Percentiles rank a stretch among this genome's conserved stretches.
phyloP scores from a whole-genome alignment of 805 yeast genomes.

The Candida hispaniensis region DNA sequence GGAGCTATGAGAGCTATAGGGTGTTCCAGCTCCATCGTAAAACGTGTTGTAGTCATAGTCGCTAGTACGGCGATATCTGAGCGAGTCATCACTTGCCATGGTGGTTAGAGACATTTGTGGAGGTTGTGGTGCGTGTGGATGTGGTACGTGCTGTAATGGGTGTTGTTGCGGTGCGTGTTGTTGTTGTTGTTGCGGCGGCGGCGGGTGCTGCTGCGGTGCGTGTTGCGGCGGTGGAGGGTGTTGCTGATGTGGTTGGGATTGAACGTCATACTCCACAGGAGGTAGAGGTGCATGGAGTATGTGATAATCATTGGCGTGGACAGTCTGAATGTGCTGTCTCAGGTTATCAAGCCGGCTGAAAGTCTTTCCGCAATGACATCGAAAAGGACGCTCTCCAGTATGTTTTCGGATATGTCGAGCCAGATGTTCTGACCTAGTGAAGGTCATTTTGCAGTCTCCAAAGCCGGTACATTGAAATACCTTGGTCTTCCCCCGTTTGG shows the following conservation, averaged over 20 bases:
- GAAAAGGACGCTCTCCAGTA: slow-evolving; percentile 89
- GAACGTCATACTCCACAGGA: slow-evolving; percentile 15
- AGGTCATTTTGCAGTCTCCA: slow-evolving; percentile 78
- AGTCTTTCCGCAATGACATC: slow-evolving; percentile 66
- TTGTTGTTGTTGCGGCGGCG: slow-evolving; percentile 13
- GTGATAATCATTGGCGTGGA: slow-evolving; percentile 45
- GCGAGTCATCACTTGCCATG: slow-evolving; percentile 15
- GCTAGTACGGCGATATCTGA: too few relatives aligned
- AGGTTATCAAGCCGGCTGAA: slow-evolving; percentile 80
- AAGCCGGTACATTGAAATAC: slow-evolving; percentile 79
- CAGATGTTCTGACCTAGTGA: slow-evolving; percentile 82
- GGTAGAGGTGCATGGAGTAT: slow-evolving; percentile 22
- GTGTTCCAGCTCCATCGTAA: too few relatives aligned
- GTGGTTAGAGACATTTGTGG: slow-evolving; percentile 13
- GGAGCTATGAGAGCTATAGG: too few relatives aligned
- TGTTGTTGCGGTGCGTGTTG: slow-evolving; percentile 16
- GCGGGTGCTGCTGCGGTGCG: slow-evolving; percentile 14
- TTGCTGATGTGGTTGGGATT: slow-evolving; percentile 2
- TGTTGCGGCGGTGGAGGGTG: too few relatives aligned
- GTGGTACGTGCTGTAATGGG: too few relatives aligned
- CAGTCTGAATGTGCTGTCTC: slow-evolving; percentile 85
- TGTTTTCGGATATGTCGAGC: slow-evolving; percentile 89
- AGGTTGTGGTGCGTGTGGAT: slow-evolving; percentile 14
- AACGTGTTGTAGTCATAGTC: too few relatives aligned
- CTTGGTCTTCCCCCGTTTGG: slow-evolving; percentile 24